Evolutionary conservation across 345 rosid species (phyloP).

Genomic region (Rhizophora apiculata): DNA sequence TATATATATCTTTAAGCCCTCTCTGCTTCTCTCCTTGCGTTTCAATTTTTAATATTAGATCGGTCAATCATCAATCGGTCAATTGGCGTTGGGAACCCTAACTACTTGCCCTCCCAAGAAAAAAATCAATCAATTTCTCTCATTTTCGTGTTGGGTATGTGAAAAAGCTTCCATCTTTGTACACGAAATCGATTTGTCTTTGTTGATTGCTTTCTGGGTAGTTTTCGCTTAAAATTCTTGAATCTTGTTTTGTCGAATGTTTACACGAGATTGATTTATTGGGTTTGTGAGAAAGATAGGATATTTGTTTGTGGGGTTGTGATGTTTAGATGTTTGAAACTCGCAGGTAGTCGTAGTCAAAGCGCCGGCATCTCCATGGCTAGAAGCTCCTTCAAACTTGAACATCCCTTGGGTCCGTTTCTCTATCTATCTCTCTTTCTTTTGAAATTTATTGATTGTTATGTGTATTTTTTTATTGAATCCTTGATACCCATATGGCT

Average conservation of each 20-base stretch:
- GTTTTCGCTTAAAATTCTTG: neutral
- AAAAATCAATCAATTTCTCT: neutral
- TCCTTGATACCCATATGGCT: neutral
- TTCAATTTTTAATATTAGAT: slow-evolving; percentile 2
- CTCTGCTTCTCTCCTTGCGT: neutral
- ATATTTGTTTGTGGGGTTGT: slow-evolving; percentile 15
- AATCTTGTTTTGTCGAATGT: neutral
- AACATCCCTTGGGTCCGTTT: slow-evolving; percentile 64
- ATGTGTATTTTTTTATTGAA: neutral
- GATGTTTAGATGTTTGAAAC: slow-evolving; percentile 48
- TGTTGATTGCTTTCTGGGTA: neutral
- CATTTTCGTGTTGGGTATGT: slow-evolving; percentile 40
- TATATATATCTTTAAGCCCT: no score
- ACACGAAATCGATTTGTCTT: neutral
- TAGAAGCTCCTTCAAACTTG: slow-evolving; percentile 60
- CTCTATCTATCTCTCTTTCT: neutral
- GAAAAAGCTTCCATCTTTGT: slow-evolving; percentile 8
- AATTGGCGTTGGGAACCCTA: slow-evolving; percentile 15
- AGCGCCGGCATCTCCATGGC: slow-evolving; percentile 42
- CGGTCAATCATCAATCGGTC: slow-evolving; percentile 19
- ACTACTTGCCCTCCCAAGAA: neutral
- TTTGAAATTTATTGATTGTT: neutral
- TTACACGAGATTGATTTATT: neutral
- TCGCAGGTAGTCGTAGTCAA: slow-evolving; percentile 36
- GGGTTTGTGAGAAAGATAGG: neutral